phyloP scores from a whole-genome alignment of 2,329 filamentous ascomycete genomes.

The Xylariaceae sp. region DNA sequence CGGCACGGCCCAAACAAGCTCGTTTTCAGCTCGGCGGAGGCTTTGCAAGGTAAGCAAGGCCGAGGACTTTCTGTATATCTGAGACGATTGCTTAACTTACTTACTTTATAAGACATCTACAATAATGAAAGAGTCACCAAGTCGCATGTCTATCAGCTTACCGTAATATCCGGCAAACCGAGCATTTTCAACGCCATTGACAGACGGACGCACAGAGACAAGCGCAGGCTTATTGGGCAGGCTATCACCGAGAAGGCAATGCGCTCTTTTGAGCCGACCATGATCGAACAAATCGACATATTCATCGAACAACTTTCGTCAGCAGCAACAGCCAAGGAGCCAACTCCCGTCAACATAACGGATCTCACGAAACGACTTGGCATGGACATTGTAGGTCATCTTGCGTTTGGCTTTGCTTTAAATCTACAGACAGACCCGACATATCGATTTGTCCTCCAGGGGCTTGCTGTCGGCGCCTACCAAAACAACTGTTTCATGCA shows the following conservation, averaged over 20 bases:
- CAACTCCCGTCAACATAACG: constrained; percentile 23
- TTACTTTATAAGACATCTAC: constrained; percentile 24
- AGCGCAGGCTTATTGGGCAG: constrained; percentile 13
- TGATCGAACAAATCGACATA: constrained; percentile 28
- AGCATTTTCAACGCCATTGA: constrained; percentile 24
- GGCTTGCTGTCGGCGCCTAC: constrained; percentile 11
- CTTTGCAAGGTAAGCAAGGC: constrained; percentile 15
- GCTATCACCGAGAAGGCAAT: constrained; percentile 26
- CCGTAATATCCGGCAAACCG: neutral
- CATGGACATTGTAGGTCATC: constrained; percentile 22
- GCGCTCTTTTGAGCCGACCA: constrained; percentile 32
- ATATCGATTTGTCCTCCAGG: constrained; percentile 18
- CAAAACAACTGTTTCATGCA: constrained; percentile 28
- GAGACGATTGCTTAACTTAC: neutral
- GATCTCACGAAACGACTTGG: constrained; percentile 17
- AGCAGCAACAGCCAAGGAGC: neutral
- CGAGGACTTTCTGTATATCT: neutral
- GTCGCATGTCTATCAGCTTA: constrained; percentile 13
- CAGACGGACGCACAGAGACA: constrained; percentile 10
- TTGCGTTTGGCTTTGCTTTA: constrained; percentile 30
- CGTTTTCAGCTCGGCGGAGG: constrained; percentile 18
- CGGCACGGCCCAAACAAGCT: constrained; percentile 26
- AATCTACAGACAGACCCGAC: constrained; percentile 24
- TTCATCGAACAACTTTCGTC: constrained; percentile 9
- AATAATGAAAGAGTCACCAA: constrained; percentile 22